phyloP scores from a whole-genome alignment of 495 filamentous ascomycete species.

The Trichoderma orchidacearum region DNA sequence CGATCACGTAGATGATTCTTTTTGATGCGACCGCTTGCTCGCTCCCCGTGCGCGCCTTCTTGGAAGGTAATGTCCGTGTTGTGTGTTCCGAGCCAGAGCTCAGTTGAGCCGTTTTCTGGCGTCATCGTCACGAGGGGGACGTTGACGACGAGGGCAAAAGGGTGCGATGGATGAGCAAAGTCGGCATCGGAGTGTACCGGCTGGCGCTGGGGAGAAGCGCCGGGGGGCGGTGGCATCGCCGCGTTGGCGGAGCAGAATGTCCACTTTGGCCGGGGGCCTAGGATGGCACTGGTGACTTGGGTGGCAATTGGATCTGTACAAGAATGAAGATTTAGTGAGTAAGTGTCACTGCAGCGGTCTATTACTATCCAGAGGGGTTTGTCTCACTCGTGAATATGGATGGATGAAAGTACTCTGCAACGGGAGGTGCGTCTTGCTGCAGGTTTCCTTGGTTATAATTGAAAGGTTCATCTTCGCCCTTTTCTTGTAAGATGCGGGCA shows the following conservation, averaged over 20 bases:
- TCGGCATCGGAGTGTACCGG: constrained; percentile 4
- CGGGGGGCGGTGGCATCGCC: neutral
- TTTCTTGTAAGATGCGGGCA: neutral
- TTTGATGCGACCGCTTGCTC: constrained; percentile 6
- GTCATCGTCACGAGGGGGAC: constrained; percentile 12
- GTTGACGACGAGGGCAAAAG: constrained; percentile 17
- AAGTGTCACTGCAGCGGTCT: neutral
- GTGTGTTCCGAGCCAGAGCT: constrained; percentile 31
- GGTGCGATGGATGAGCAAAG: constrained; percentile 13
- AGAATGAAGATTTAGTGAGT: neutral
- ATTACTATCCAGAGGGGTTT: neutral
- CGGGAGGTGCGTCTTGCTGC: neutral
- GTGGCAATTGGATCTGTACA: neutral
- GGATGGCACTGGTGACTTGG: neutral
- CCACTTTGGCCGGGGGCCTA: neutral
- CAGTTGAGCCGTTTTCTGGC: constrained; percentile 24
- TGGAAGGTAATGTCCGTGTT: constrained; percentile 10
- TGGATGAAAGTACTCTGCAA: neutral
- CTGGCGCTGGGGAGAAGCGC: neutral
- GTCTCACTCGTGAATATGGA: neutral
- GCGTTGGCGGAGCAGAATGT: constrained; percentile 1
- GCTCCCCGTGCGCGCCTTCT: constrained; percentile 10
- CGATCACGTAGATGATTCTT: constrained; percentile 16
- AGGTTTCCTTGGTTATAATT: neutral
- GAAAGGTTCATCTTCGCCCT: neutral